Evolutionary conservation across 1,284 basidiomycete genomes (phyloP), one percentile per base, ranked within the genome.

Genomic region (Inonotus obliquus): DNA sequence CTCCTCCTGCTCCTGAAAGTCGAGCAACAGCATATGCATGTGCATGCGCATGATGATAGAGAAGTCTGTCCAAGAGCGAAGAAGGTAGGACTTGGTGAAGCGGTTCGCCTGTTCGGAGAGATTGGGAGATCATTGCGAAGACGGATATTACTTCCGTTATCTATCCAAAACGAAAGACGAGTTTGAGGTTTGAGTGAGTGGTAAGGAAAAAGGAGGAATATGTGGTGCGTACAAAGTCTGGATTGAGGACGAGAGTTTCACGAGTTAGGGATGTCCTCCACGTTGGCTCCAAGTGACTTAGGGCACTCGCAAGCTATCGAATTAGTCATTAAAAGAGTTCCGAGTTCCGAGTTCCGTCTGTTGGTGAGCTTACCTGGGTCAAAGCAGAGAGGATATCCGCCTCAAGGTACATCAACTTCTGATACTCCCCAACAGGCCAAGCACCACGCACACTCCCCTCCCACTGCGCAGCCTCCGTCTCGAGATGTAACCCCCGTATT

Each of bases 341-440:
- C 49, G 4, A 11, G 10, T 14, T 13, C 23, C 23, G 25, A 1
- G 25, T 14, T 32, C n/a, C n/a, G n/a, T n/a, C n/a, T n/a, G n/a
- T n/a, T n/a, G n/a, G n/a, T n/a, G n/a, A 2, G 14, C 38, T 6
- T 47, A 81, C 79, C 73, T 79, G 72, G 0, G 75, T 69, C 9
- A 81, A 66, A 59, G 69, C 70, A 1, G 67, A 62, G n/a, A 79
- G 67, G 76, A 80, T 81, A 37, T 79, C 76, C 32, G 68, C 65
- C 69, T 80, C 73, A 2, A 76, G 68, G 48, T 75, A 72, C 6
- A 76, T 65, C 11, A 84, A 65, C 52, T 69, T 69, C 53, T 69
- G 69, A 64, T 84, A 85, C 57, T 81, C 77, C 44, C 78, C 74
- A 11, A 68, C 68, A 4, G 81, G 77, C 82, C 81, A 84, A 48